These are phyloP conservation scores for Lantana camara DNA, from an alignment of 257 asterid species.

Conservation along the genomic window DNA sequence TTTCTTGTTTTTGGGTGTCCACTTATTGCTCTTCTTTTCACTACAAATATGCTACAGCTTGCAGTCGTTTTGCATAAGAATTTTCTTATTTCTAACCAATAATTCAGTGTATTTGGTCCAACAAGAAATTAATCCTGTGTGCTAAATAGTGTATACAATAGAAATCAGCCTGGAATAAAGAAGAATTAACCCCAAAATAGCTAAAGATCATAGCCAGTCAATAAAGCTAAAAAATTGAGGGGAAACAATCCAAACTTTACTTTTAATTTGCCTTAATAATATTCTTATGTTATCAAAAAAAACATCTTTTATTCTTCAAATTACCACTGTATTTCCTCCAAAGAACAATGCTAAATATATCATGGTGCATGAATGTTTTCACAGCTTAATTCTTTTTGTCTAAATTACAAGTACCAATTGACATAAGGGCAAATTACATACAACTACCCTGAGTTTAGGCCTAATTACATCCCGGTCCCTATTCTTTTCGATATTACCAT, in stretches of 20 bases:
- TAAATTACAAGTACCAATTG: no score
- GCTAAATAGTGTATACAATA: constrained; percentile 10
- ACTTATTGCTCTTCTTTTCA: no score
- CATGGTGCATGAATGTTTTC: constrained; percentile 6
- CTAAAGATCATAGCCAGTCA: neutral
- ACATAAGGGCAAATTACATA: no score
- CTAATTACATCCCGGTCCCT: no score
- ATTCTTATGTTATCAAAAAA: constrained; percentile 10
- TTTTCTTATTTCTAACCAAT: neutral
- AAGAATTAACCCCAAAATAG: constrained; percentile 15
- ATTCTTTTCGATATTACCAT: no score
- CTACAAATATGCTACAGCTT: neutral
- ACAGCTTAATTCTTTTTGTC: no score
- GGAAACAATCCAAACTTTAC: no score
- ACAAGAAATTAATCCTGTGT: constrained; percentile 7
- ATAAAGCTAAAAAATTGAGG: no score
- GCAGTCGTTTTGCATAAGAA: neutral
- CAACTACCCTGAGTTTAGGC: no score
- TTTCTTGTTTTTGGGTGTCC: no score
- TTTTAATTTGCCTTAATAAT: neutral
- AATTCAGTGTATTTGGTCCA: constrained; percentile 17
- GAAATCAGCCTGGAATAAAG: neutral
- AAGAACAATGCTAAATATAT: constrained; percentile 10
- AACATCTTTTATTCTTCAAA: constrained; percentile 24
- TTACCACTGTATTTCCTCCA: constrained; percentile 8